Evolutionary conservation across 441 rosid species (phyloP).

Genomic region (Adansonia gregorii): DNA sequence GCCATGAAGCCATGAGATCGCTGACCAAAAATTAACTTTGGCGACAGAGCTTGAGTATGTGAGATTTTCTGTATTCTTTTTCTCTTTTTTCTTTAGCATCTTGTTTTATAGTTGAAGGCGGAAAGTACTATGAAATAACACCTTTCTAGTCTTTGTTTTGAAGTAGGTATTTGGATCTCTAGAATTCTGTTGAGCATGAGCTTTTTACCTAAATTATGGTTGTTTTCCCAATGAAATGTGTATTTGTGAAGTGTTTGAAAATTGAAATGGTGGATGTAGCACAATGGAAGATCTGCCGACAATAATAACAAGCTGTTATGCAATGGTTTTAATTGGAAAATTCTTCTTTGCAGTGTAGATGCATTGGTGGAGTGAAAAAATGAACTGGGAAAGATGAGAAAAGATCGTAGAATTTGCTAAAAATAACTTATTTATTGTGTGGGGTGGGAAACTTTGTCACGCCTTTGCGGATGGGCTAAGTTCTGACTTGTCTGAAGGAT

Average conservation of each 20-base stretch:
- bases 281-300: no score
- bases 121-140: neutral
- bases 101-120: neutral
- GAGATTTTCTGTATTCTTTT: neutral
- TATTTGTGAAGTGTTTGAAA: neutral
- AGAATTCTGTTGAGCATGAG: neutral
- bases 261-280: no score
- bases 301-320: no score
- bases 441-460: conserved; percentile 1
- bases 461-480: neutral
- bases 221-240: neutral
- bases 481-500: neutral
- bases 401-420: no score
- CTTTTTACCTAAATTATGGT: neutral
- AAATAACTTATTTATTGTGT: neutral
- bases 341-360: no score
- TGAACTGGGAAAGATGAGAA: no score
- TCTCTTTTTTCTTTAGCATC: neutral
- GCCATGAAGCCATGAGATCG: neutral
- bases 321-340: no score
- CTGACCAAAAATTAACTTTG: neutral
- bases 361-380: no score
- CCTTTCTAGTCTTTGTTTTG: conserved; percentile 6
- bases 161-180: conserved; percentile 10
- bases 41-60: neutral